Conservation (phyloP, 306 rosid genomes). For the Cicer arietinum region DNA sequence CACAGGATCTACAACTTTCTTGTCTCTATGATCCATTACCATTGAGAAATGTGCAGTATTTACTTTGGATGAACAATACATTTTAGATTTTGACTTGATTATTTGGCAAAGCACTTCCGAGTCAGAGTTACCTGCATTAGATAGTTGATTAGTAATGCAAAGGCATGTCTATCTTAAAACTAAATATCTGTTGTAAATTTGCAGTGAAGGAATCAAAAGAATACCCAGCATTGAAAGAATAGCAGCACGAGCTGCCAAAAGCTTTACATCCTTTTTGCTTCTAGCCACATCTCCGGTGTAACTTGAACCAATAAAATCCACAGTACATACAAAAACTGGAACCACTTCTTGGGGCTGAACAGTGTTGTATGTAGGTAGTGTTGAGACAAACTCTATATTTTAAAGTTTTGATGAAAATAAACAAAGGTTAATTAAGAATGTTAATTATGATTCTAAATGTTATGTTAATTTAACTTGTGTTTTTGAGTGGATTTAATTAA, state of each 20-base stretch:
- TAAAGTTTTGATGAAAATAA: too few relatives aligned
- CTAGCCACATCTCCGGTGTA: constrained; percentile 49
- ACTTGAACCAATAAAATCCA: constrained; percentile 56
- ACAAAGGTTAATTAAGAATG: too few relatives aligned
- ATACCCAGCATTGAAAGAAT: constrained; percentile 63
- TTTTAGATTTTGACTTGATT: constrained; percentile 51
- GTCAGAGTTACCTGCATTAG: constrained; percentile 46
- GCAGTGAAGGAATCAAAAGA: constrained; percentile 13
- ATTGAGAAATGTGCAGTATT: constrained; percentile 25
- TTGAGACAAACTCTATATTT: too few relatives aligned
- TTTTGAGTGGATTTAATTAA: too few relatives aligned
- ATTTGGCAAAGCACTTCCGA: constrained; percentile 47
- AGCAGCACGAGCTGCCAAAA: constrained; percentile 60
- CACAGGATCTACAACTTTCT: constrained; percentile 1
- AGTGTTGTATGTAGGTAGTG: constrained; percentile 52
- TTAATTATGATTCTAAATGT: too few relatives aligned
- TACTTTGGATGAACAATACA: constrained; percentile 30
- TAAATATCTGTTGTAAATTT: neutral
- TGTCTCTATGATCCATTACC: neutral
- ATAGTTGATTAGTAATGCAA: constrained; percentile 22
- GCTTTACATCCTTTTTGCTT: constrained; percentile 70
- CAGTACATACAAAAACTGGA: constrained; percentile 51
- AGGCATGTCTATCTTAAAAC: neutral
- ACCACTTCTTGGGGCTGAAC: constrained; percentile 24
- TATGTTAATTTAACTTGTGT: too few relatives aligned